Evolutionary conservation across 75 land plant species (phyloP), one percentile per base, ranked within the genome.

Genomic region (Adiantum capillusveneris): DNA sequence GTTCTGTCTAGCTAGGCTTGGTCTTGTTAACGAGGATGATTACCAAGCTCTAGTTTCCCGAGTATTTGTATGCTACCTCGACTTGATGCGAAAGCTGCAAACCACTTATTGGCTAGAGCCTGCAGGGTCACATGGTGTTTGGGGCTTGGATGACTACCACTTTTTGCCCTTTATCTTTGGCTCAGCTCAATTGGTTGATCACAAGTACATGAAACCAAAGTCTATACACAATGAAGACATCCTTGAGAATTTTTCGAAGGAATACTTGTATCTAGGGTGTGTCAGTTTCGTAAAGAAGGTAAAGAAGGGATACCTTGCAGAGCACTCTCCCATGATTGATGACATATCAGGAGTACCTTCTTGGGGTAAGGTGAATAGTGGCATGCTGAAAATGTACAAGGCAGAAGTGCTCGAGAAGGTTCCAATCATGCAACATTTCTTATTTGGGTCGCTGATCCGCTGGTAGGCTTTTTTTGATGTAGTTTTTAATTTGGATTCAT

Each of bases 391-490:
- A 72, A 94, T 94, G 98, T 94, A 89, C 61, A 94, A 81, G 71
- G 91, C 80, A 0, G 98, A 94, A 76, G 90, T 94, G 46, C 73
- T 94, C 41, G 96, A 94, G 72, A 94, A 90, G 71, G 85, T 94
- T 11, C 98, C 98, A 17, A 94, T 94, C 64, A 94, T 94, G 98
- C 98, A 94, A 68, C 98, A 94, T 74, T 94, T 94, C 63, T 71
- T 94, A 20, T 94, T 94, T 54, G 98, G 98, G 0, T 84, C 80
- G 42, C 77, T 94, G 53, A 89, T 94, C 49, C 66, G 68, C 58
- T 92, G 97, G 97, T 92, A 78, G 60, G 61, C 29, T 52, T 5
- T 34, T 34, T 34, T 34, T n/a, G n/a, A n/a, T n/a, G n/a, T n/a
- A n/a, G n/a, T n/a, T n/a, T n/a, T n/a, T n/a, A n/a, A n/a, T n/a